Percentiles rank a stretch among this genome's conserved stretches.
These are phyloP conservation scores for Royoungia palumana DNA, from an alignment of 768 basidiomycete species.

Conservation along the genomic window DNA sequence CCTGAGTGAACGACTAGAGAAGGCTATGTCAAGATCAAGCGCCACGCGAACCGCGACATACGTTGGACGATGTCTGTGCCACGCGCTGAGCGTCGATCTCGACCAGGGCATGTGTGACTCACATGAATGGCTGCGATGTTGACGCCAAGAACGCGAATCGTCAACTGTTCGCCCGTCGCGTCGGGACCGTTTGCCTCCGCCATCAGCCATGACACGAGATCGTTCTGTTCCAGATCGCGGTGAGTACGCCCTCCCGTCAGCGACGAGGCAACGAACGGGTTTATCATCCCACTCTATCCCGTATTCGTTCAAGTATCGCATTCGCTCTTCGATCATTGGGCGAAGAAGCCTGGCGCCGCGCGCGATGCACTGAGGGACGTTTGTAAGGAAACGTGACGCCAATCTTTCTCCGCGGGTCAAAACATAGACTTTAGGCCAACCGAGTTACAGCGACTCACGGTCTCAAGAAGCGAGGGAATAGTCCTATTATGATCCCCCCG, in stretches of 20 bases:
- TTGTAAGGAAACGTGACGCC: constrained; percentile 12
- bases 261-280: not conserved
- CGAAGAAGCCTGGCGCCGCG: constrained; percentile 14
- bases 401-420: constrained; percentile 7
- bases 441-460: constrained; percentile 18
- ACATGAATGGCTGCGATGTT: constrained; percentile 25
- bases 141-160: constrained; percentile 5
- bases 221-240: constrained; percentile 20
- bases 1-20: constrained; percentile 10
- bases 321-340: constrained; percentile 31
- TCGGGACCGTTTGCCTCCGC: constrained; percentile 20
- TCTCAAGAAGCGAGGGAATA: constrained; percentile 33
- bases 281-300: not conserved
- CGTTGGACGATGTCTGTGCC: constrained; percentile 10
- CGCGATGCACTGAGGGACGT: not conserved
- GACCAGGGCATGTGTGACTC: not conserved
- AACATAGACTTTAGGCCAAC: too few species aligned
- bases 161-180: constrained; percentile 20
- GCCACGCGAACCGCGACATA: not conserved
- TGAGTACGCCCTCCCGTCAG: not conserved
- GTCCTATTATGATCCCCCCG: constrained; percentile 16
- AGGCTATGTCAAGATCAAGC: not conserved
- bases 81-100: not conserved
- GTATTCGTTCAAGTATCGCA: not conserved
- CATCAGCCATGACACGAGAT: constrained; percentile 34